These are phyloP conservation scores for Zalaria obscura DNA, from an alignment of 2,329 filamentous ascomycete species.

Conservation along the genomic window DNA sequence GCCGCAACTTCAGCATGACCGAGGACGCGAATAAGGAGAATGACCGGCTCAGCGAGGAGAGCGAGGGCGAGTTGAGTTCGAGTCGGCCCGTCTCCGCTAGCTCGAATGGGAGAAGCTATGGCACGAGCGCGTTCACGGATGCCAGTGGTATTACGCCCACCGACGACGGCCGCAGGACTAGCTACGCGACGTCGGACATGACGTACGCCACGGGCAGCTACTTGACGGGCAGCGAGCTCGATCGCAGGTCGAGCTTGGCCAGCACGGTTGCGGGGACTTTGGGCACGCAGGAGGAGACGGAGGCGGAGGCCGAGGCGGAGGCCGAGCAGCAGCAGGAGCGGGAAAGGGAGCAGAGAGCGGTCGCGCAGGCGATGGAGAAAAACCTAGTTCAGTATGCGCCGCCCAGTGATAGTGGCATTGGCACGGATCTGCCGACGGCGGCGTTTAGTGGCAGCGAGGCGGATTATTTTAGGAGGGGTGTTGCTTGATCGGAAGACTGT, in stretches of 20 bases:
- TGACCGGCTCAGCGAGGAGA: conserved; percentile 12
- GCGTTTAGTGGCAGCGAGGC: conserved; percentile 7
- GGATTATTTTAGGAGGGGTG: conserved; percentile 5
- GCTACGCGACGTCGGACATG: conserved; percentile 28
- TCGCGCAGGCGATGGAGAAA: conserved; percentile 7
- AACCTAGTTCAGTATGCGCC: conserved; percentile 13
- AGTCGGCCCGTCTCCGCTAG: conserved; percentile 10
- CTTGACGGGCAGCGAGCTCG: conserved; percentile 32
- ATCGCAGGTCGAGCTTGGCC: conserved; percentile 29
- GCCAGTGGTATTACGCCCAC: conserved; percentile 8
- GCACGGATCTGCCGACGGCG: conserved; percentile 22
- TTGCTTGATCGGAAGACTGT: no score
- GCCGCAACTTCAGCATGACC: conserved; percentile 13
- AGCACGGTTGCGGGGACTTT: conserved; percentile 21
- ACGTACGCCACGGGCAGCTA: conserved; percentile 35
- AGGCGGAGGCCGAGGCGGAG: conserved; percentile 12
- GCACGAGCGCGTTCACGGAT: conserved; percentile 16
- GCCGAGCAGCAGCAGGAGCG: conserved; percentile 7
- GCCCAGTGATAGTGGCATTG: conserved; percentile 24
- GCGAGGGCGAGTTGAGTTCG: neutral
- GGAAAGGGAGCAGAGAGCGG: neutral
- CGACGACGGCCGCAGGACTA: conserved; percentile 20
- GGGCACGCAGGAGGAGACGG: conserved; percentile 10
- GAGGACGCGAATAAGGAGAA: conserved; percentile 31
- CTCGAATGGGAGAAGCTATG: conserved; percentile 12